Base-by-base conservation (phyloP, 345 rosid species). In the Acer saccharum region DNA sequence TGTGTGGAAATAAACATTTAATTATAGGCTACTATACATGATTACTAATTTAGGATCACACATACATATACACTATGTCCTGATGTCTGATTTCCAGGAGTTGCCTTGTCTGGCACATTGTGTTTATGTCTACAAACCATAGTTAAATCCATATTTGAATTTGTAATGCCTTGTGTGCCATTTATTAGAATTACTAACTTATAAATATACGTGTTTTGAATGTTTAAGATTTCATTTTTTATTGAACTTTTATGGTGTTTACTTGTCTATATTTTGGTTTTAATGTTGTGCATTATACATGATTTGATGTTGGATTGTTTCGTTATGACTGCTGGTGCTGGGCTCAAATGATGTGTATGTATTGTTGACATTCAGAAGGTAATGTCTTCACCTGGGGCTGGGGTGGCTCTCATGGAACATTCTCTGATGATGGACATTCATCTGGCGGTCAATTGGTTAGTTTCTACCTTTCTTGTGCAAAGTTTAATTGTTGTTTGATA, bases 351-450 rank as follows among this genome's bases (percentile, higher is more conserved):
- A 27, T 63, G 48, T 23, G 75, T 20, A 58, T 69, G 73, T 76
- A 12, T 64, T 60, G 18, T 70, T 76, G 52, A 62, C 16, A 20
- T 75, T 65, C 87, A 93, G 99, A 83, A 76, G 94, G 94, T 73
- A 92, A 86, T 27, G 82, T 94, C 50, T 91, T 89, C 82, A 90
- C 95, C 46, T 94, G 99, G 99, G 99, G 97, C 43, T 94, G 95
- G 99, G 98, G 97, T 83, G 99, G 99, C 73, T 89, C 97, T 57
- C 87, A 88, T 12, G 98, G 99, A 71, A 92, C 99, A 68, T 96
- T 96, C 85, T 92, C 99, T 72, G 97, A 80, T 29, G 97, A 96
- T 14, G 98, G 93, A 10, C 90, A 86, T 83, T 96, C 97, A 71
- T 92, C 99, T 52, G 97, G 94, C 13, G 99, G 98, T 77, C 99